phyloP scores from a whole-genome alignment of 495 filamentous ascomycete genomes.

The Trichocladium antarcticum region DNA sequence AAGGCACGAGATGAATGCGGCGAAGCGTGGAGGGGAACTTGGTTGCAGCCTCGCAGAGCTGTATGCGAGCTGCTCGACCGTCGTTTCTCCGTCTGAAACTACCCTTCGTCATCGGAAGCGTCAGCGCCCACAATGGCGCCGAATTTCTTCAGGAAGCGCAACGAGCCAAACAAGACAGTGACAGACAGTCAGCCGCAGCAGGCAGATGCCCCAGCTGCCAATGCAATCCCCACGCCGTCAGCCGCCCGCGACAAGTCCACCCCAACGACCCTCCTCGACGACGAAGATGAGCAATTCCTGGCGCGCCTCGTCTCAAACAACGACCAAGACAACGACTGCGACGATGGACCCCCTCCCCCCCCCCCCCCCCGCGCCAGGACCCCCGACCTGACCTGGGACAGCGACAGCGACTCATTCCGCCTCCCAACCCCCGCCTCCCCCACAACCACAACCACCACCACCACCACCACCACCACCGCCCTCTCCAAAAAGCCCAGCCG shows the following conservation, averaged over 20 bases:
- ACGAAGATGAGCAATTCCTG: conserved; percentile 36
- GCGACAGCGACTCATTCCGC: conserved; percentile 28
- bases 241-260: background rate
- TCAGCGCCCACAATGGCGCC: background rate
- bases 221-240: background rate
- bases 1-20: background rate
- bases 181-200: conserved; percentile 14
- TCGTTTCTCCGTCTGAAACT: background rate
- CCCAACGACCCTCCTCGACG: conserved; percentile 27
- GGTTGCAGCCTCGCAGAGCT: background rate
- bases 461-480: background rate
- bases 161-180: conserved; percentile 17
- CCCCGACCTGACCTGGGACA: conserved; percentile 34
- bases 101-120: background rate
- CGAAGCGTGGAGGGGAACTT: too few relatives aligned
- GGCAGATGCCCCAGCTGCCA: background rate
- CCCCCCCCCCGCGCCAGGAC: conserved; percentile 36
- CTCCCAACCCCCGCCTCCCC: conserved; percentile 1
- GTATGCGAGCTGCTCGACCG: background rate
- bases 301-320: conserved; percentile 29
- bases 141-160: conserved; percentile 19
- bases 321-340: conserved; percentile 15
- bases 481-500: conserved; percentile 15
- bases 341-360: conserved; percentile 28
- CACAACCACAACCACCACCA: background rate